These are phyloP conservation scores for Pseudopithomyces chartarum DNA, from an alignment of 2,329 filamentous ascomycete species.

Conservation along the genomic window DNA sequence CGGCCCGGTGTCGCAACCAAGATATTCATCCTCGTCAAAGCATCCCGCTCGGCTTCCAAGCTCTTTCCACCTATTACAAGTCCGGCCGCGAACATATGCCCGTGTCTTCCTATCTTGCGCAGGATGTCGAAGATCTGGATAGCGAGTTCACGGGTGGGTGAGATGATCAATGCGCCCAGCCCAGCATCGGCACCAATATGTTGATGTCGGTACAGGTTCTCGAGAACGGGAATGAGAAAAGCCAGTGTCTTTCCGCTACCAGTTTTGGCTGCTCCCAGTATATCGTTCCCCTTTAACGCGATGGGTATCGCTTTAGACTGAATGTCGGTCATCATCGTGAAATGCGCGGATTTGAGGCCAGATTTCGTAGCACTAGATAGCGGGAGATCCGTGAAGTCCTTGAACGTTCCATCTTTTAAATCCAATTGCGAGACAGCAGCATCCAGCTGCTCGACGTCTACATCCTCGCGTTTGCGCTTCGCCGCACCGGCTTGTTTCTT, in stretches of 20 bases:
- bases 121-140: conserved; percentile 97
- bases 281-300: conserved; percentile 82
- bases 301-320: conserved; percentile 88
- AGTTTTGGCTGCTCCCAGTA: conserved; percentile 93
- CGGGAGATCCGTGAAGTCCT: conserved; percentile 81
- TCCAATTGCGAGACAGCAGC: conserved; percentile 59
- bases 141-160: conserved; percentile 91
- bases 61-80: conserved; percentile 93
- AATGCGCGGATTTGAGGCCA: conserved; percentile 85
- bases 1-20: conserved; percentile 92
- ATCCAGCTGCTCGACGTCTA: conserved; percentile 54
- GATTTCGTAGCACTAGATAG: conserved; percentile 79
- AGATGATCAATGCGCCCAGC: conserved; percentile 88
- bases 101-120: conserved; percentile 81
- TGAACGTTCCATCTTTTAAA: conserved; percentile 61
- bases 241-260: conserved; percentile 95
- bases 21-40: conserved; percentile 92
- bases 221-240: conserved; percentile 88
- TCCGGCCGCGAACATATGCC: conserved; percentile 87
- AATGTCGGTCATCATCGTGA: conserved; percentile 87
- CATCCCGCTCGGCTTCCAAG: conserved; percentile 82
- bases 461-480: conserved; percentile 61
- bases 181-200: conserved; percentile 88
- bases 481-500: conserved; percentile 58
- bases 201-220: conserved; percentile 86